These are phyloP conservation scores for Galerina marginata DNA, from an alignment of 768 basidiomycete genomes.

Conservation along the genomic window DNA sequence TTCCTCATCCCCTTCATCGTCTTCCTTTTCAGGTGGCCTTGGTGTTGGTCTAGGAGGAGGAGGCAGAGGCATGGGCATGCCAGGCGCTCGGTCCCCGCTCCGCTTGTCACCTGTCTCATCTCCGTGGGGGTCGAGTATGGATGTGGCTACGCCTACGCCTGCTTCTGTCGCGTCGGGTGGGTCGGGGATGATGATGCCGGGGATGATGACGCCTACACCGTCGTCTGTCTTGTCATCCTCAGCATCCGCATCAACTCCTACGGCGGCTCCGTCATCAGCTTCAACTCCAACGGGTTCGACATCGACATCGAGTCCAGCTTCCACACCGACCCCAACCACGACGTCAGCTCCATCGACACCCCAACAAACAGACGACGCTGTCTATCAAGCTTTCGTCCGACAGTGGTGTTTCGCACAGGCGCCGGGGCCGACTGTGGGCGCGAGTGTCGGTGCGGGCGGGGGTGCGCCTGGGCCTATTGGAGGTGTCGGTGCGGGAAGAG, in stretches of 20 bases:
- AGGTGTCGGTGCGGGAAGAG: not conserved
- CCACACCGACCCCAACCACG: not conserved
- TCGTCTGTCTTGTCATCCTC: no score
- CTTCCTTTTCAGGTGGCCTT: no score
- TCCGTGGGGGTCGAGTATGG: no score
- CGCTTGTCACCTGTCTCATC: no score
- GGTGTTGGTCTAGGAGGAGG: no score
- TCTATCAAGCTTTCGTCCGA: conserved; percentile 65
- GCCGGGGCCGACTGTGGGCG: conserved; percentile 26
- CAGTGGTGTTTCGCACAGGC: conserved; percentile 74
- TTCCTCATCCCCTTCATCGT: not conserved
- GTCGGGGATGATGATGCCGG: no score
- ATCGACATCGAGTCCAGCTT: not conserved
- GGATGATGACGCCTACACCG: no score
- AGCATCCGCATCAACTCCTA: no score
- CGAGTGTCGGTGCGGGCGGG: conserved; percentile 2
- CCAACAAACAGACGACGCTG: conserved; percentile 30
- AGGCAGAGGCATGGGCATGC: no score
- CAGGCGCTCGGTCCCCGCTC: no score
- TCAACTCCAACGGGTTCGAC: no score
- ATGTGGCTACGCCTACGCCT: not conserved
- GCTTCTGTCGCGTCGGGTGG: not conserved
- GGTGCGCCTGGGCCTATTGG: conserved; percentile 5
- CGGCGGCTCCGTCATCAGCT: no score
- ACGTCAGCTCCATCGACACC: conserved; percentile 1